Evolutionary conservation across 805 yeast genomes (phyloP).

Genomic region (Candida rishiriensis): DNA sequence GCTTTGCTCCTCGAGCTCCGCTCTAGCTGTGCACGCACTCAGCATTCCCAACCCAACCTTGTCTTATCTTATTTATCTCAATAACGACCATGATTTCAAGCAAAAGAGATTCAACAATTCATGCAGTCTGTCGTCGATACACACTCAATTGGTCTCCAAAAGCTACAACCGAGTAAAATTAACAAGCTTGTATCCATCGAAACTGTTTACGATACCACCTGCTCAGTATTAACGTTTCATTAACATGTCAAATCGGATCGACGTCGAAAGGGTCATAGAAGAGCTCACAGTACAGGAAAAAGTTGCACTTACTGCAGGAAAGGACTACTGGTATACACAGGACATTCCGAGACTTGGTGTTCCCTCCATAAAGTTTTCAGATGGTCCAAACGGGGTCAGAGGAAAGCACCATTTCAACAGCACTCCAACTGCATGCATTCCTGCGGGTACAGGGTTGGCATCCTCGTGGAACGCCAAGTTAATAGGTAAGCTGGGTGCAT

Average conservation of each 20-base stretch:
- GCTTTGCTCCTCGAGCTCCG: too few relatives aligned
- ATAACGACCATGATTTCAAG: too few relatives aligned
- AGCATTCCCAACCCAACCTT: too few relatives aligned
- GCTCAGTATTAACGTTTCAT: too few relatives aligned
- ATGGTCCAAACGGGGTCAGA: constrained; percentile 48
- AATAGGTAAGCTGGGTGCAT: constrained; percentile 34
- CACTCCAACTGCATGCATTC: constrained; percentile 40
- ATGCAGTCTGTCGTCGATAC: too few relatives aligned
- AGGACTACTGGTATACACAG: constrained; percentile 39
- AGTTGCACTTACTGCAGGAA: constrained; percentile 18
- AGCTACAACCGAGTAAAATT: too few relatives aligned
- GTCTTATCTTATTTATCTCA: too few relatives aligned
- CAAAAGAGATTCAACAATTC: too few relatives aligned
- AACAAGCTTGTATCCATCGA: too few relatives aligned
- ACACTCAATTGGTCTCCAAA: too few relatives aligned
- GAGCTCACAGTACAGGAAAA: constrained; percentile 27
- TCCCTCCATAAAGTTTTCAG: constrained; percentile 34
- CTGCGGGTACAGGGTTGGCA: constrained; percentile 44
- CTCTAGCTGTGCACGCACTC: too few relatives aligned
- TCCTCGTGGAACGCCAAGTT: constrained; percentile 40
- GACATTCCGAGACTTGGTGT: constrained; percentile 30
- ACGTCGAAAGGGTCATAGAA: constrained; percentile 12
- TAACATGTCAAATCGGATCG: neutral
- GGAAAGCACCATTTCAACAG: constrained; percentile 39
- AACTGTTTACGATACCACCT: too few relatives aligned